phyloP scores from a whole-genome alignment of 345 rosid genomes.

The Moricandia moricandioides region DNA sequence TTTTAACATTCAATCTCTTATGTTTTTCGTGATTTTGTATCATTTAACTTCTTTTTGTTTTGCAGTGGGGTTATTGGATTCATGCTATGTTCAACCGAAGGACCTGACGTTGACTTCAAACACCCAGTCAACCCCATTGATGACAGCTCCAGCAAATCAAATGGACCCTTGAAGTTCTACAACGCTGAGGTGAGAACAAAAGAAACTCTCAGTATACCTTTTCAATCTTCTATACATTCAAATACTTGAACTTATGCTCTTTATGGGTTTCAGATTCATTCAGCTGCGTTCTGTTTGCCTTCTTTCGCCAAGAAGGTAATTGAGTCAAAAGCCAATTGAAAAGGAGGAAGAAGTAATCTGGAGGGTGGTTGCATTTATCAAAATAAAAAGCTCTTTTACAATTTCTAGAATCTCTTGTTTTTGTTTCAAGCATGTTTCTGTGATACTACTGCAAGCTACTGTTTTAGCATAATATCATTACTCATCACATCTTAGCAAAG shows the following conservation, averaged over 20 bases:
- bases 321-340: constrained; percentile 33
- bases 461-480: constrained; percentile 17
- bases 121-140: constrained; percentile 46
- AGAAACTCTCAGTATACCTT: background rate
- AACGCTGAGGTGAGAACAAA: constrained; percentile 48
- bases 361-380: constrained; percentile 6
- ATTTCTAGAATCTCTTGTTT: constrained; percentile 16
- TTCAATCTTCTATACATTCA: background rate
- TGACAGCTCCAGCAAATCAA: constrained; percentile 41
- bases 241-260: background rate
- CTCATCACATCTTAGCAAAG: background rate
- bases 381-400: constrained; percentile 13
- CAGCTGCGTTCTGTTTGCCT: constrained; percentile 62
- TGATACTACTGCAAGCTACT: background rate
- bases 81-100: constrained; percentile 75
- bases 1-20: background rate
- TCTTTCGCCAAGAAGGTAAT: constrained; percentile 48
- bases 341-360: background rate
- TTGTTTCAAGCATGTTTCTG: constrained; percentile 26
- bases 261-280: constrained; percentile 46
- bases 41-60: background rate
- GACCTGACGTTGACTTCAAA: constrained; percentile 59
- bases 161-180: constrained; percentile 53
- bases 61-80: constrained; percentile 71
- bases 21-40: background rate